Conservation (phyloP, 1,284 basidiomycete genomes). For the Cryptococcus sp. region DNA sequence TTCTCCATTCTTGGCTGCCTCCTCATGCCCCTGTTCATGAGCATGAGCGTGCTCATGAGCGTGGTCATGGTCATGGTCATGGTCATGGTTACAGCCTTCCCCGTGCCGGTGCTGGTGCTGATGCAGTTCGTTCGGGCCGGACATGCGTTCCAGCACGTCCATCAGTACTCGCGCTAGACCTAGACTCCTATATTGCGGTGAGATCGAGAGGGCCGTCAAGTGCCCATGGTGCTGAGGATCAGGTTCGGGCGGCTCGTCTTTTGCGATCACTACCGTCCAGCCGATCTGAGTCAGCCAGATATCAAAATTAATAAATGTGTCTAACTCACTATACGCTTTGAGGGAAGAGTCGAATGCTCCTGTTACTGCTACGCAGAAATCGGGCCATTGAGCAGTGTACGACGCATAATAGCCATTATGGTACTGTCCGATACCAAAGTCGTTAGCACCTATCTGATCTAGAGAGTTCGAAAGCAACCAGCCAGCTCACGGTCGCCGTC, state of each 20-base stretch:
- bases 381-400: slow-evolving; percentile 50
- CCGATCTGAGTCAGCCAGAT: not conserved
- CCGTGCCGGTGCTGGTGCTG: not conserved
- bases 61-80: slow-evolving; percentile 1
- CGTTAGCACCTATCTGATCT: no score
- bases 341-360: slow-evolving; percentile 31
- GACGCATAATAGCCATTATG: slow-evolving; percentile 47
- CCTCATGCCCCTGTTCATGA: slow-evolving; percentile 8
- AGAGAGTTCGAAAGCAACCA: no score
- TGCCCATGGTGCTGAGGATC: slow-evolving; percentile 52
- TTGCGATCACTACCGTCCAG: slow-evolving; percentile 44
- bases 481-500: slow-evolving; percentile 55
- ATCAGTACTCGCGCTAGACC: slow-evolving; percentile 51
- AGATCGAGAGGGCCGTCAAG: slow-evolving; percentile 51
- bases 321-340: slow-evolving; percentile 44
- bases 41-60: slow-evolving; percentile 1
- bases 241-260: slow-evolving; percentile 51
- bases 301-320: not conserved
- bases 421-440: slow-evolving; percentile 25
- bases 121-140: slow-evolving; percentile 5
- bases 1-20: not conserved
- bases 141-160: slow-evolving; percentile 46
- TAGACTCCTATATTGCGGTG: slow-evolving; percentile 43
- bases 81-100: slow-evolving; percentile 8
- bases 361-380: slow-evolving; percentile 38